phyloP scores from a whole-genome alignment of 768 basidiomycete species.

The Termitomyces sp. region DNA sequence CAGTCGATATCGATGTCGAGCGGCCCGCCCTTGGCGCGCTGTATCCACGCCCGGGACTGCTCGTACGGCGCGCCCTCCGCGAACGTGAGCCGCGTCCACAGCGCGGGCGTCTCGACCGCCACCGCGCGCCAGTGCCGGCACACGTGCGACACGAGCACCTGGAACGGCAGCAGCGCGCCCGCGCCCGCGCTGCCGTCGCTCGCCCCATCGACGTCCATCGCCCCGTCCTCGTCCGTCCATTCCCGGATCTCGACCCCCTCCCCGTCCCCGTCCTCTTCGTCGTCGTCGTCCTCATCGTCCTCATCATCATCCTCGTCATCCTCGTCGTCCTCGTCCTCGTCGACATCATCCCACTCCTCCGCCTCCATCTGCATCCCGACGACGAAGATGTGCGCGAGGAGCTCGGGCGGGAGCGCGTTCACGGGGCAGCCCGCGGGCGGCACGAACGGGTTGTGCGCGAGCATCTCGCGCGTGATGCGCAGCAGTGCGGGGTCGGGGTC shows the following conservation, averaged over 20 bases:
- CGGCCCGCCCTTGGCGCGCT: constrained; percentile 49
- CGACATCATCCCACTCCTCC: constrained; percentile 24
- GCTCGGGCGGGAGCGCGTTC: constrained; percentile 49
- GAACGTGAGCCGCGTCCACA: constrained; percentile 52
- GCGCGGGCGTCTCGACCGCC: constrained; percentile 44
- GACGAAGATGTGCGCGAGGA: constrained; percentile 51
- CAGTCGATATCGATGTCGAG: constrained; percentile 49
- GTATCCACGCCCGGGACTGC: constrained; percentile 37
- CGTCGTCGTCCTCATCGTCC: constrained; percentile 22
- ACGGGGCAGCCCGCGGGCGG: constrained; percentile 46
- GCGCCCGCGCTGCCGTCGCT: no score
- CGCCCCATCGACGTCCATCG: constrained; percentile 14
- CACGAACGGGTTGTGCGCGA: constrained; percentile 41
- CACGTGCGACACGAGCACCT: constrained; percentile 55
- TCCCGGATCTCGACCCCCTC: constrained; percentile 17
- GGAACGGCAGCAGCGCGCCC: constrained; percentile 35
- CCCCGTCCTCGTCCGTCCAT: constrained; percentile 16
- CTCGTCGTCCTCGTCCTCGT: constrained; percentile 31
- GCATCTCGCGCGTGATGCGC: constrained; percentile 28
- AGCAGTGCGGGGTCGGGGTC: constrained; percentile 9
- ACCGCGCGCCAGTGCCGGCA: constrained; percentile 55
- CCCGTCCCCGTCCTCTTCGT: constrained; percentile 17
- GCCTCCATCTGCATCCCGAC: constrained; percentile 34
- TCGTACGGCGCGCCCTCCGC: constrained; percentile 35
- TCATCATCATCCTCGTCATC: constrained; percentile 22